These are phyloP conservation scores for Breynia disticha DNA, from an alignment of 441 rosid species.

Conservation along the genomic window DNA sequence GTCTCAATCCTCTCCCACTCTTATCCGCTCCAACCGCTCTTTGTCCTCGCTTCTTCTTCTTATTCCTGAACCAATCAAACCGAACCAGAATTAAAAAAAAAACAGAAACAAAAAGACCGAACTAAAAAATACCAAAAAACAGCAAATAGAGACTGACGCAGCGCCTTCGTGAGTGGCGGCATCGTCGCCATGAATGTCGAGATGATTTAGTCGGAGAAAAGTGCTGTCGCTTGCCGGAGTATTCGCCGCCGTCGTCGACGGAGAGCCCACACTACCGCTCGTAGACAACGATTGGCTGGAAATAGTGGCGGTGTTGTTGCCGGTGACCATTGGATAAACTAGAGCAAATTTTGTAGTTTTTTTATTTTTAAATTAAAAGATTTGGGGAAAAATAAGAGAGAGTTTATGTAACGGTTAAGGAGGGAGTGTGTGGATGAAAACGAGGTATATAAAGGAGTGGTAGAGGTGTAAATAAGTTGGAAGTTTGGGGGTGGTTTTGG, in stretches of 20 bases:
- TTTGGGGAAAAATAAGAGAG: no score
- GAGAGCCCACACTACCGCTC: constrained; percentile 94
- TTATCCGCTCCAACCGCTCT: constrained; percentile 81
- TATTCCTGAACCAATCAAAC: constrained; percentile 34
- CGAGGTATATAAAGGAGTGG: not conserved
- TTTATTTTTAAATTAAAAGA: no score
- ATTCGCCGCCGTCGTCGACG: constrained; percentile 61
- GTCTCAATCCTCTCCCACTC: constrained; percentile 93
- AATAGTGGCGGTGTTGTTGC: constrained; percentile 53
- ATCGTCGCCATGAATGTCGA: constrained; percentile 88
- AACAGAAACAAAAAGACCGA: not conserved
- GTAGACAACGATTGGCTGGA: constrained; percentile 93
- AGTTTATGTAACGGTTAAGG: not conserved
- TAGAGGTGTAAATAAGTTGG: not conserved
- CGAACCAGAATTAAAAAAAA: not conserved
- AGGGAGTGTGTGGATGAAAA: not conserved
- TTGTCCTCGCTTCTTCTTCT: constrained; percentile 87
- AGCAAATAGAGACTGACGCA: constrained; percentile 35
- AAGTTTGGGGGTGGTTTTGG: not conserved
- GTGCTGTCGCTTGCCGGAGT: constrained; percentile 75
- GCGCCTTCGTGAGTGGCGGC: constrained; percentile 74
- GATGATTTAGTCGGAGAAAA: constrained; percentile 54
- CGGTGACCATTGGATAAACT: no score
- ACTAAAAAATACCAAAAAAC: not conserved
- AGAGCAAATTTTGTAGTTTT: no score